These are phyloP conservation scores for Fragaria iinumae DNA, from an alignment of 306 rosid genomes.

Conservation along the genomic window DNA sequence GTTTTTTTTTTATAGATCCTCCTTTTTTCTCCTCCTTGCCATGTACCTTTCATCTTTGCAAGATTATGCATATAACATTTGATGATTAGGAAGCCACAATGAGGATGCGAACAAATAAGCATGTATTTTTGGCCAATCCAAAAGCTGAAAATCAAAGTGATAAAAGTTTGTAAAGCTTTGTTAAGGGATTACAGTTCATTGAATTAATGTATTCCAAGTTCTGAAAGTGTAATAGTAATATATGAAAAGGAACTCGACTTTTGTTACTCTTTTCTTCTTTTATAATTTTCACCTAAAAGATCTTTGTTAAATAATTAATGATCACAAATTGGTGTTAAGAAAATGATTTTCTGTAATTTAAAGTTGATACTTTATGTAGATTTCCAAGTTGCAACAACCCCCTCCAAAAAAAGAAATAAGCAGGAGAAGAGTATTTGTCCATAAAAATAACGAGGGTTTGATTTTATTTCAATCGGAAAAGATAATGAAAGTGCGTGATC, in stretches of 20 bases:
- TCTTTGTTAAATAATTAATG: background rate
- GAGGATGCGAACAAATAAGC: background rate
- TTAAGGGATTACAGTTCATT: constrained; percentile 7
- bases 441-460: background rate
- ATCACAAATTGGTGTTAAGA: background rate
- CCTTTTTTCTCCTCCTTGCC: background rate
- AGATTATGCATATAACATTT: background rate
- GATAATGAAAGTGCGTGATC: background rate
- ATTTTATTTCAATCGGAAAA: background rate
- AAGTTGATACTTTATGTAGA: background rate
- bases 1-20: background rate
- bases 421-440: background rate
- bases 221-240: background rate
- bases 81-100: constrained; percentile 8
- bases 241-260: background rate
- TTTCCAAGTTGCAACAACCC: background rate
- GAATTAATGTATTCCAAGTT: background rate
- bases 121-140: background rate
- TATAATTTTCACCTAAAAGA: background rate
- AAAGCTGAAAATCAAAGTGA: background rate
- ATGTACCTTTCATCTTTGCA: constrained; percentile 10
- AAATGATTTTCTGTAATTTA: background rate
- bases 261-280: background rate
- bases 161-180: background rate
- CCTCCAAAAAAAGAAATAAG: background rate